Evolutionary conservation across 805 yeast genomes (phyloP).

Genomic region (Sugiyamaella smithiae): DNA sequence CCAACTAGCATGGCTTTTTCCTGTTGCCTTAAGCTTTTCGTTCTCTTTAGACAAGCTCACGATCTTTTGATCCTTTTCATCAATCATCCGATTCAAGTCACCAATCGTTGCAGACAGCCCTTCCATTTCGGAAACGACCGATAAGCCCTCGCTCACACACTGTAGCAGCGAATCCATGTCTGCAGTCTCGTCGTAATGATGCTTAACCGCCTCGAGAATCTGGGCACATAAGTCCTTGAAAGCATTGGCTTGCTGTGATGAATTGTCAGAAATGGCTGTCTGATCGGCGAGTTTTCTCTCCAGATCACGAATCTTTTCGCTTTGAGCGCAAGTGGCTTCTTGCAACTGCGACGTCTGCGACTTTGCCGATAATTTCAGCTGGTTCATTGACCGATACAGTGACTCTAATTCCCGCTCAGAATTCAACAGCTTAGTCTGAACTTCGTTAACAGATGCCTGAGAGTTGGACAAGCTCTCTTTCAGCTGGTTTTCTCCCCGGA

Average conservation of each 20-base stretch:
- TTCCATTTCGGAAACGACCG: not conserved
- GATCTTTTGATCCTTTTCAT: not conserved
- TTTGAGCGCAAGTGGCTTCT: not conserved
- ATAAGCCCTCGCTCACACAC: slow-evolving; percentile 4
- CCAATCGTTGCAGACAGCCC: not conserved
- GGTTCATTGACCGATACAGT: slow-evolving; percentile 1
- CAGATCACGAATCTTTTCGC: not conserved
- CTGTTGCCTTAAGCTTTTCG: not conserved
- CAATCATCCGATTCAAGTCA: not conserved
- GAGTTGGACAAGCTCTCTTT: not conserved
- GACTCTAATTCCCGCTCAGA: slow-evolving; percentile 9
- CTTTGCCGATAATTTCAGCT: not conserved
- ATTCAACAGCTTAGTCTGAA: not conserved
- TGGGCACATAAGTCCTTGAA: not conserved
- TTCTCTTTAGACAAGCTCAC: not conserved
- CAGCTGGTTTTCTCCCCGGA: not conserved
- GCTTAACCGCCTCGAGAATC: slow-evolving; percentile 1
- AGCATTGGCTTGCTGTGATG: not conserved
- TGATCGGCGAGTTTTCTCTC: not conserved
- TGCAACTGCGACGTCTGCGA: slow-evolving; percentile 1
- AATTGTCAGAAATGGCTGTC: not conserved
- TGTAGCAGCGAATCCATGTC: not conserved
- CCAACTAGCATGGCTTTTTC: not conserved
- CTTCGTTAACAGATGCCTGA: not conserved
- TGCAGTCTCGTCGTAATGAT: slow-evolving; percentile 7